Conservation (phyloP, 192 early-diverging fungal genomes). For the Backusella parvicylindrica region DNA sequence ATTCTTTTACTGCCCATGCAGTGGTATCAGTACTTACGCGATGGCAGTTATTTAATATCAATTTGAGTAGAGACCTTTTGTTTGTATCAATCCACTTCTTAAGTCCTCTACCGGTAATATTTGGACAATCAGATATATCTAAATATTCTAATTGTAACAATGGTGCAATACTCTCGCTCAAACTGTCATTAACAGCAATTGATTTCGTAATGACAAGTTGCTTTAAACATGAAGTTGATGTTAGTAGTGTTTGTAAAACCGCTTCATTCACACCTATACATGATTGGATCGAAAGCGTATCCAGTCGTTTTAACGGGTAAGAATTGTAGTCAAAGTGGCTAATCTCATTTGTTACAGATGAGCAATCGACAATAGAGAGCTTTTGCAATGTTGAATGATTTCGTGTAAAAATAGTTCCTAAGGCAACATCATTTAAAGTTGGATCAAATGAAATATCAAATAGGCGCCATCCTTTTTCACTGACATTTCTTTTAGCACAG, state of each 20-base stretch:
- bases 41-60: not conserved
- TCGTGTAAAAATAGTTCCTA: not conserved
- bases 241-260: not conserved
- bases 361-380: not conserved
- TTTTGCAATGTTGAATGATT: not conserved
- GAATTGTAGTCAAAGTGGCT: not conserved
- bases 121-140: constrained; percentile 4
- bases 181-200: not conserved
- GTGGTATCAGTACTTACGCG: not conserved
- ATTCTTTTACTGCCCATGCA: not conserved
- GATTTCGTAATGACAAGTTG: not conserved
- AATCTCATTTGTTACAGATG: not conserved
- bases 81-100: not conserved
- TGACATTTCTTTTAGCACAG: not conserved
- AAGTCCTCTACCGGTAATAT: constrained; percentile 9
- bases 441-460: not conserved
- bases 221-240: not conserved
- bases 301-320: not conserved
- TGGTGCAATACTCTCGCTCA: not conserved
- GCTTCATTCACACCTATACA: not conserved
- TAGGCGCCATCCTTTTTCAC: not conserved
- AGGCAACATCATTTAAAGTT: not conserved
- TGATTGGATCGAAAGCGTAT: not conserved
- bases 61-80: not conserved
- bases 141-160: not conserved